Base-by-base conservation (phyloP, 495 filamentous ascomycete genomes). In the Echria macrotheca region DNA sequence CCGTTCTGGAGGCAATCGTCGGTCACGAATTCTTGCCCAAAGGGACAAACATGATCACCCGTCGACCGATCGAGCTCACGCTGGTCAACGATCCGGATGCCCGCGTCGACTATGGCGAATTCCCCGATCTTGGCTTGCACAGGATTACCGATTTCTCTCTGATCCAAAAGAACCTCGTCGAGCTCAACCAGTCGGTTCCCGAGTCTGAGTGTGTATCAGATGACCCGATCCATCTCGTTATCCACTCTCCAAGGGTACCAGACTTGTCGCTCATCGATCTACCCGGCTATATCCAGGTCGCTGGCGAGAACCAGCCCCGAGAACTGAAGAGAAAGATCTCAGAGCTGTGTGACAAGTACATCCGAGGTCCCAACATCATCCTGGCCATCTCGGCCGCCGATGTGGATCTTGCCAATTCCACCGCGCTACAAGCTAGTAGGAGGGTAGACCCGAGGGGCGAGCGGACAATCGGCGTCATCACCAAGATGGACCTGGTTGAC, bases 401-500 rank as follows among this genome's bases (percentile, higher is more conserved):
- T 69, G 91, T 96, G 26, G 93, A 99, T 71, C 66, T 99, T 21
- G 93, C 93, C 4, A 99, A 99, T 61, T 97, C 93, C 3, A 91
- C 93, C 3, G 91, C 93, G 9, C 72, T 99, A 22, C 77, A 91
- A 48, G 89, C 93, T 21, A 95, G 90, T 60, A 78, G 94, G 46
- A 76, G 89, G 48, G 91, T 97, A 9, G 93, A 99, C 61, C 94
- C 94, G 3, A 74, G 94, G 44, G 93, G 93, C 21, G 94, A 99
- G 64, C 75, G 93, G 44, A 99, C 93, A 2, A 97, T 99, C 60
- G 93, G 93, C 29, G 93, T 99, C 18, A 86, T 99, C 19, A 99
- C 93, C 19, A 99, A 99, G 70, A 96, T 99, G 91, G 93, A 99
- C 62, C 78, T 99, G 17, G 90, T 99, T 15, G 90, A 96, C 48